phyloP scores from a whole-genome alignment of 164 flowering plant genomes.

The Cinnamomum micranthum region DNA sequence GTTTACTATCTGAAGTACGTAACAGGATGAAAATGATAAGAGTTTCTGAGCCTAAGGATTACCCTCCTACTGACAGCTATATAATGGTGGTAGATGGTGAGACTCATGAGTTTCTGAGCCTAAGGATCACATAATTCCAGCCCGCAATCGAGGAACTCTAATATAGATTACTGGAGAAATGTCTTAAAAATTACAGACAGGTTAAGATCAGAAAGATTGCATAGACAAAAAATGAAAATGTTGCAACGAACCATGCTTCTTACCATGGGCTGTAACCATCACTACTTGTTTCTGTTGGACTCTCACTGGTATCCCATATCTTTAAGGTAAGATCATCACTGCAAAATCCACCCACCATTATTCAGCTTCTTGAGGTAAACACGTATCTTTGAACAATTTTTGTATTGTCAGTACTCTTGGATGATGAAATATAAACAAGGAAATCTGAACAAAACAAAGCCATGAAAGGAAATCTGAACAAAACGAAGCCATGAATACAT shows the following conservation, averaged over 20 bases:
- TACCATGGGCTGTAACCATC: slow-evolving; percentile 22
- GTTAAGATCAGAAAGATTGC: background rate
- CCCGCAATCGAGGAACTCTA: background rate
- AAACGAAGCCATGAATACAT: background rate
- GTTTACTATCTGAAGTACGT: no score
- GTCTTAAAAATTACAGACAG: background rate
- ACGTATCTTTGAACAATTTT: background rate
- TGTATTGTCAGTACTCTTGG: background rate
- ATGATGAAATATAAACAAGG: background rate
- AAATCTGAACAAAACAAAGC: background rate
- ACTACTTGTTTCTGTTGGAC: slow-evolving; percentile 7
- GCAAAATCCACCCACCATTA: slow-evolving; percentile 5
- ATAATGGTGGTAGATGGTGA: background rate
- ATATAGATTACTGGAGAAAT: background rate
- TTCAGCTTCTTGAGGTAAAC: background rate
- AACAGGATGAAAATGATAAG: no score
- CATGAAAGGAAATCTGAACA: background rate
- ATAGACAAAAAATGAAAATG: slow-evolving; percentile 2
- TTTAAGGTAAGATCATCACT: slow-evolving; percentile 34
- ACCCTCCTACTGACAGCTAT: background rate
- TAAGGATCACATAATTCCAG: background rate
- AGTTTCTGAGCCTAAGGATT: no score
- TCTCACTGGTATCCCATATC: slow-evolving; percentile 23
- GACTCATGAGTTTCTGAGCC: background rate
- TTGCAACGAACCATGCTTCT: slow-evolving; percentile 6